Base-by-base conservation (phyloP, 2,329 filamentous ascomycete species). In the Exophiala calicioides region DNA sequence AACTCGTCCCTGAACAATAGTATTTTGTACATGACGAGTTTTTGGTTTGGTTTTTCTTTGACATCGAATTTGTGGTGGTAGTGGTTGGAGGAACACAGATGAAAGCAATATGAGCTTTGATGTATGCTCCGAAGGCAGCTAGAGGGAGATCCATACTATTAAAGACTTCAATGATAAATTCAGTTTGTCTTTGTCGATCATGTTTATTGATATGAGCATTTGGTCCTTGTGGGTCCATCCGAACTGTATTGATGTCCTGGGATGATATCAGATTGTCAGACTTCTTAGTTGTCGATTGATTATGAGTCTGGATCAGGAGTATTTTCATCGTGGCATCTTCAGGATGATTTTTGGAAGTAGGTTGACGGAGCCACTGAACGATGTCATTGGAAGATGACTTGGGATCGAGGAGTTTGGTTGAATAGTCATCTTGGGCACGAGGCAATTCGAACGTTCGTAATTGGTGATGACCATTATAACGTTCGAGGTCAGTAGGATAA, bases 301-400 rank as follows among this genome's bases (percentile, higher is more conserved):
- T 56, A 30, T 41, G 38, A 3, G 53, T 56, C 40, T 56, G 40
- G 23, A 56, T 52, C 5, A 56, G 38, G 4, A 56, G 35, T 13
- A 56, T 43, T 26, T 48, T 53, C 31, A 56, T 50, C 18, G 47
- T 46, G 12, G 23, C 42, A 16, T 48, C 8, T 31, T 24, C 32
- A 5, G 38, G 19, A 9, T 39, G 23, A 6, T 19, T 24, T 30
- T 32, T 42, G 8, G 34, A 20, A 24, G 4, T 6, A 4, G 40
- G 46, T 12, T 38, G 19, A 2, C 40, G 21, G n/a, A 37, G 34
- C 46, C 50, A 50, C 6, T 44, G 18, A 13, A 39, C 36, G n/a
- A 50, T 24, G n/a, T 50, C 50, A 10, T 33, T 7, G 34, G 39
- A 20, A 23, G 44, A 18, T 7, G 19, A 15, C 7, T 38, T 33